Base-by-base conservation (phyloP, 352 stramenopile species). In the Phytophthora parvispora region DNA sequence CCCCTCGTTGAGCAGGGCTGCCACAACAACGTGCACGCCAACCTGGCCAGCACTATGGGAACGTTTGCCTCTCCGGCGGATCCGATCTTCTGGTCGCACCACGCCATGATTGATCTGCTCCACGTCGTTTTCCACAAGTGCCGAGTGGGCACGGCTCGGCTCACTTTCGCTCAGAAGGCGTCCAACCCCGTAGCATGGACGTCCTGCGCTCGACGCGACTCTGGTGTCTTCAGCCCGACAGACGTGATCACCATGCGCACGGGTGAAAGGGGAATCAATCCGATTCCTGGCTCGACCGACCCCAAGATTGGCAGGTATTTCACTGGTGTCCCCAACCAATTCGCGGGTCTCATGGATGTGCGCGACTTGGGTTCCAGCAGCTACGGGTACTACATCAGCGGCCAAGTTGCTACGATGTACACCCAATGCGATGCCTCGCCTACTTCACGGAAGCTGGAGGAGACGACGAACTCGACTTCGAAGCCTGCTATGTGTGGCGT, bases 51-150 rank as follows among this genome's bases (percentile, higher is more conserved):
- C 16, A 80, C 74, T 7, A 93, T 95, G 77, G 61, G 64, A 3
- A 84, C 77, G 2, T 85, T 91, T 51, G 67, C 75, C 31, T 81
- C 84, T 15, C 82, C 86, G 0, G 31, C 74, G 0, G 87, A 95
- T 42, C 86, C 86, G 12, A 68, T 94, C 24, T 95, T 95, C 63
- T 95, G 77, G 77, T 93, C 84, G 22, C 83, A 93, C 53, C 88
- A 95, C 66, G 73, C 81, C 2, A 89, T 80, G 60, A 65, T 95
- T 5, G 88, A 95, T 54, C 48, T 83, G 34, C 66, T 95, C 13
- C 80, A 92, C 60, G 67, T 72, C 9, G 64, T 93, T 34, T 93
- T 91, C 74, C 77, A 91, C 83, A 86, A 92, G 61, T 95, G 88
- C 59, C 73, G 76, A 6, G 81, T 91, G 2, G 83, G 84, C 12